Conservation (phyloP, 176 grass and related monocot genomes). For the Juncus effusus region DNA sequence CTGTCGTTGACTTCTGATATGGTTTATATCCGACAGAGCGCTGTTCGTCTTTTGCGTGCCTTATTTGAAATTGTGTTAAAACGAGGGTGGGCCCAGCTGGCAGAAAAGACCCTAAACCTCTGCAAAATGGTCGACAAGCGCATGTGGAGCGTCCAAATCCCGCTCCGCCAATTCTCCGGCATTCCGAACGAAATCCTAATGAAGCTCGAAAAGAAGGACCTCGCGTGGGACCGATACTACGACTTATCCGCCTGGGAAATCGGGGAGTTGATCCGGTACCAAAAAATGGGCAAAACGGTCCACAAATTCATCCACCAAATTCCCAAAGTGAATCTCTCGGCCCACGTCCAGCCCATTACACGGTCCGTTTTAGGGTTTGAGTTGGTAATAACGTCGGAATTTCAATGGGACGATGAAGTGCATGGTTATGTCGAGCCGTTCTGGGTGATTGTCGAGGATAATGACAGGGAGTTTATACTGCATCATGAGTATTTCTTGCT, state of each 20-base stretch:
- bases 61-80: constrained; percentile 93
- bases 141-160: constrained; percentile 96
- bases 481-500: constrained; percentile 99
- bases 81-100: constrained; percentile 88
- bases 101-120: constrained; percentile 88
- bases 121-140: constrained; percentile 97
- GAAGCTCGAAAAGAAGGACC: constrained; percentile 95
- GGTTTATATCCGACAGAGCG: constrained; percentile 96
- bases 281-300: constrained; percentile 65
- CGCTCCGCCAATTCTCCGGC: constrained; percentile 74
- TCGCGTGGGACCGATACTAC: constrained; percentile 92
- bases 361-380: constrained; percentile 79
- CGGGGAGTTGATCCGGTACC: constrained; percentile 75
- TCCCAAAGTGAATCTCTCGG: constrained; percentile 84
- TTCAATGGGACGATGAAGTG: constrained; percentile 85
- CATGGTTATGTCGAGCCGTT: constrained; percentile 97
- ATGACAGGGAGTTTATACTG: constrained; percentile 91
- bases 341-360: constrained; percentile 90
- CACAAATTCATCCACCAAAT: constrained; percentile 92
- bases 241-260: constrained; percentile 89
- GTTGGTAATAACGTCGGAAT: constrained; percentile 86
- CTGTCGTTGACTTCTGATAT: constrained; percentile 92
- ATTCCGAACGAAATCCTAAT: constrained; percentile 97
- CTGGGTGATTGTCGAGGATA: constrained; percentile 99
- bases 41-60: constrained; percentile 66